A percentile compares a stretch with the other conserved stretches of the same genome.
Evolutionary conservation across 352 stramenopile genomes (phyloP).

Genomic region (Globisporangium alternatum): DNA sequence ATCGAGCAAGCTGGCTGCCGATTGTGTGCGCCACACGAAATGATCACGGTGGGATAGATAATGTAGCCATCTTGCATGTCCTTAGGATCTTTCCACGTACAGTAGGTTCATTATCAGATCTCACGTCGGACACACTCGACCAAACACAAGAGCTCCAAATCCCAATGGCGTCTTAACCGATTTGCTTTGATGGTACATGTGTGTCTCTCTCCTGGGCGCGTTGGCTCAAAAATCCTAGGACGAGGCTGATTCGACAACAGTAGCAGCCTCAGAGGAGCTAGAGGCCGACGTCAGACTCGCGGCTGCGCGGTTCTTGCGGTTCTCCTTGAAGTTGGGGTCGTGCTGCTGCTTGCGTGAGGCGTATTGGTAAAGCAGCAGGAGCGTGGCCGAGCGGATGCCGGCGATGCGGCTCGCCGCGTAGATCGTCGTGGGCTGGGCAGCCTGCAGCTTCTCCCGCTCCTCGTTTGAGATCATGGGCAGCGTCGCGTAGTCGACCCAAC

Average conservation of each 20-base stretch:
- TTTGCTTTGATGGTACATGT: conserved; percentile 7
- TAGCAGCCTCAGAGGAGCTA: background rate
- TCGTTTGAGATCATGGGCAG: conserved; percentile 96
- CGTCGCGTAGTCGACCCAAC: conserved; percentile 89
- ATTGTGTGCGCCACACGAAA: conserved; percentile 6
- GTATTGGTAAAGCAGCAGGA: conserved; percentile 75
- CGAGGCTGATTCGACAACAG: background rate
- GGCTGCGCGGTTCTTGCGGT: conserved; percentile 22
- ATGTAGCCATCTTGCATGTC: background rate
- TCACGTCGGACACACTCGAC: conserved; percentile 1
- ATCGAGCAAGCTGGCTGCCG: background rate
- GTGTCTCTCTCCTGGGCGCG: background rate
- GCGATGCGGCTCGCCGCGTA: conserved; percentile 94
- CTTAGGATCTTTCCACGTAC: background rate
- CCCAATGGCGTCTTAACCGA: background rate
- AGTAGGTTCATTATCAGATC: background rate
- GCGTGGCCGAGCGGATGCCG: conserved; percentile 76
- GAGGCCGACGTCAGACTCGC: conserved; percentile 1
- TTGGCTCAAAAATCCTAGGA: background rate
- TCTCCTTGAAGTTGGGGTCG: conserved; percentile 18
- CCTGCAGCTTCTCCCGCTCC: conserved; percentile 92
- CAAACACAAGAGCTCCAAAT: background rate
- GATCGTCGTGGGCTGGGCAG: conserved; percentile 89
- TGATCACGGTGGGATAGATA: background rate
- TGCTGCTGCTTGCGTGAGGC: conserved; percentile 46